phyloP scores from a whole-genome alignment of 169 alveolate species.

The Plasmodium blacklocki region DNA sequence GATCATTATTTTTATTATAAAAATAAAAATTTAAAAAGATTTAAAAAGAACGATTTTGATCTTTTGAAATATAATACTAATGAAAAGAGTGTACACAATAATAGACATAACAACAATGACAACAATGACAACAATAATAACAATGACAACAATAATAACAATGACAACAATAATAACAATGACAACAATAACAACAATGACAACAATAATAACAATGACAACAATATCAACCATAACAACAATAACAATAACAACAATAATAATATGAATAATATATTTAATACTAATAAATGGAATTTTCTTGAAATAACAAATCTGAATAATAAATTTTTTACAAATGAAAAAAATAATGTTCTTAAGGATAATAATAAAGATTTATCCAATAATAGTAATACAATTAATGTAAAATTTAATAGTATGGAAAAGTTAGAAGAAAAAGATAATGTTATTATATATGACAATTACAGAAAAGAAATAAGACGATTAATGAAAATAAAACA shows the following conservation, averaged over 20 bases:
- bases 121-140: background rate
- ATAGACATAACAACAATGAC: background rate
- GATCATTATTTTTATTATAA: constrained; percentile 27
- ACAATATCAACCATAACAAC: background rate
- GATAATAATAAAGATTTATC: constrained; percentile 8
- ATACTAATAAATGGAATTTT: constrained; percentile 6
- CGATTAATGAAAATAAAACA: constrained; percentile 38
- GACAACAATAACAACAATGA: background rate
- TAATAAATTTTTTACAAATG: background rate
- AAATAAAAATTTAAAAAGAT: constrained; percentile 5
- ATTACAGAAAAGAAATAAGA: constrained; percentile 32
- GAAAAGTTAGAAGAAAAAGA: constrained; percentile 27
- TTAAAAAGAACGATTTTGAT: no score
- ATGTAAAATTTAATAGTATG: constrained; percentile 5
- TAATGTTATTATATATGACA: constrained; percentile 57
- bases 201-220: background rate
- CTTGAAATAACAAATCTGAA: constrained; percentile 8
- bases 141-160: background rate
- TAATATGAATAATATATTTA: background rate
- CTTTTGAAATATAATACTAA: background rate
- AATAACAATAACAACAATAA: background rate
- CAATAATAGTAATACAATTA: background rate
- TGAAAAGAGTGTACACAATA: background rate
- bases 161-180: background rate
- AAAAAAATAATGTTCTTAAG: background rate